These are phyloP conservation scores for Corymbia maculata DNA, from an alignment of 345 rosid species.

Conservation along the genomic window DNA sequence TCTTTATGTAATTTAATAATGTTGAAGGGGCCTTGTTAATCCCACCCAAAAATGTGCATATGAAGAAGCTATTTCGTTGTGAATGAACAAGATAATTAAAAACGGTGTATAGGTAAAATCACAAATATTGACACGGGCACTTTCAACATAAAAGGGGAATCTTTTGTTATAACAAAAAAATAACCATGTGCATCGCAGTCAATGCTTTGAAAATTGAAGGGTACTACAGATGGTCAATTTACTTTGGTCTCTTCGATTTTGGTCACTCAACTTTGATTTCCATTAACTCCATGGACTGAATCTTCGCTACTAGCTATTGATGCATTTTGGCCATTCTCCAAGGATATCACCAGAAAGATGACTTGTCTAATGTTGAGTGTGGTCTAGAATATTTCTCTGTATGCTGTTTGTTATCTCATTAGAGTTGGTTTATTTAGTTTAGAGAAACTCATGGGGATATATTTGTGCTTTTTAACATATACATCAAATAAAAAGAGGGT, in stretches of 20 bases:
- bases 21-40: background rate
- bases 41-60: background rate
- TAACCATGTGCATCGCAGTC: background rate
- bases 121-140: background rate
- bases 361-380: background rate
- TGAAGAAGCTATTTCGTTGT: background rate
- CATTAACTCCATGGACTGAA: background rate
- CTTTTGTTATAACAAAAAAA: background rate
- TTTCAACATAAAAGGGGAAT: background rate
- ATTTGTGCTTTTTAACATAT: background rate
- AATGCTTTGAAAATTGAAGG: background rate
- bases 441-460: background rate
- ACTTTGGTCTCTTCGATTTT: background rate
- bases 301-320: background rate
- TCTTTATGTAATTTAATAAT: background rate
- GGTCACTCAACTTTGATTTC: background rate
- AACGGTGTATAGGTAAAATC: background rate
- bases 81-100: background rate
- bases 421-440: background rate
- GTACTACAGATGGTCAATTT: background rate
- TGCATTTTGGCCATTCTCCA: background rate
- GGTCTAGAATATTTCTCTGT: background rate
- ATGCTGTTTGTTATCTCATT: background rate
- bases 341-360: background rate
- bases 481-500: background rate